Evolutionary conservation across 202 grass and related monocot species (phyloP).

Genomic region (Musa balbisiana): DNA sequence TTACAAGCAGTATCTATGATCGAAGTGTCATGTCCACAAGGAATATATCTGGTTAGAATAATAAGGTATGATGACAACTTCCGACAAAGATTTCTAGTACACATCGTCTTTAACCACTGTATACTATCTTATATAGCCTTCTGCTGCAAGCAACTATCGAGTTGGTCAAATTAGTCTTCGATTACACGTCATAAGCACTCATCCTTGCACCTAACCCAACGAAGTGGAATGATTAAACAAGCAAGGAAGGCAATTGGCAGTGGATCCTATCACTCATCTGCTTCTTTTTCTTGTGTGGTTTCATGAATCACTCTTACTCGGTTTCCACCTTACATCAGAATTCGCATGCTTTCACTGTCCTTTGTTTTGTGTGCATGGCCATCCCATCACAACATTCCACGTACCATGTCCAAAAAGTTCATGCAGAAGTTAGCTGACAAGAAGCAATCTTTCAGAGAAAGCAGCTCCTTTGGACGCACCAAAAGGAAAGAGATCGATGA

Average conservation of each 20-base stretch:
- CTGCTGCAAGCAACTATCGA: background rate
- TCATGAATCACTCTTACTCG: background rate
- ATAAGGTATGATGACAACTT: background rate
- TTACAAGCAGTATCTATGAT: background rate
- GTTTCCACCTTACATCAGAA: background rate
- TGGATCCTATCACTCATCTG: background rate
- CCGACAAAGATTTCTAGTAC: background rate
- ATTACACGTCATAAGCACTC: background rate
- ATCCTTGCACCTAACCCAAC: background rate
- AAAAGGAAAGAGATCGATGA: background rate
- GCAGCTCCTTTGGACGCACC: background rate
- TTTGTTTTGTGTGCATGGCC: background rate
- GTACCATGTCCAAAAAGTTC: background rate
- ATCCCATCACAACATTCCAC: constrained; percentile 8
- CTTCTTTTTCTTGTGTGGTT: background rate
- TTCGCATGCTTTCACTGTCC: background rate
- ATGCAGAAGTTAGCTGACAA: background rate
- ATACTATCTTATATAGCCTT: background rate
- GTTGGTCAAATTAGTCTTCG: background rate
- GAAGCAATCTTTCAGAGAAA: background rate
- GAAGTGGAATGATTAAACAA: background rate
- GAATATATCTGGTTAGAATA: background rate
- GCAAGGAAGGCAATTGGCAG: background rate
- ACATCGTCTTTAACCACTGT: background rate
- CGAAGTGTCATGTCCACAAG: background rate